These are phyloP conservation scores for Hypoxylon rickii DNA, from an alignment of 495 filamentous ascomycete genomes.

Conservation along the genomic window DNA sequence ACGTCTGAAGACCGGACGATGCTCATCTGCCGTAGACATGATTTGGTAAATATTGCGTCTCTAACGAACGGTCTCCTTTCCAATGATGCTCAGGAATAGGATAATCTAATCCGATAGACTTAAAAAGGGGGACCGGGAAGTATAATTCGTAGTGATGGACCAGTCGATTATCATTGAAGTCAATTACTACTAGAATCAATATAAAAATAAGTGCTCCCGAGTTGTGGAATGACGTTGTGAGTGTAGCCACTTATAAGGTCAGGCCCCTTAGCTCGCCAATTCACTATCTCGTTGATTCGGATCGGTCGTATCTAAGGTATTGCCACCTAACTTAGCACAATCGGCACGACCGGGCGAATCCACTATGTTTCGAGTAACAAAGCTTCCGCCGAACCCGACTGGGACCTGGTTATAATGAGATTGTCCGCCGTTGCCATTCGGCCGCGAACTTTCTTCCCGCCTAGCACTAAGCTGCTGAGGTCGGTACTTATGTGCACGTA, in stretches of 20 bases:
- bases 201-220: not conserved
- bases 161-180: too few relatives aligned
- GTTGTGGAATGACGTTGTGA: conserved; percentile 2
- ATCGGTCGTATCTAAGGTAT: conserved; percentile 12
- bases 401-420: conserved; percentile 2
- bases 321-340: conserved; percentile 24
- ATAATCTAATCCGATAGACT: too few relatives aligned
- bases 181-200: not conserved
- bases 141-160: too few relatives aligned
- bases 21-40: conserved; percentile 17
- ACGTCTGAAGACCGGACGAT: not conserved
- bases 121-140: too few relatives aligned
- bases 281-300: conserved; percentile 22
- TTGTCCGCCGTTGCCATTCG: not conserved
- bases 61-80: too few relatives aligned
- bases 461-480: not conserved
- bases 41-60: not conserved
- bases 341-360: conserved; percentile 19
- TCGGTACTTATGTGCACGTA: not conserved
- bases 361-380: conserved; percentile 4
- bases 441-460: not conserved
- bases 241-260: conserved; percentile 15
- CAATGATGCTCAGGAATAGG: too few relatives aligned
- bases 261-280: not conserved
- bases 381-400: conserved; percentile 20